Percentiles rank a stretch among this genome's conserved stretches.
These are phyloP conservation scores for Pseudogymnoascus sp. DNA, from an alignment of 2,329 filamentous ascomycete genomes.

Conservation along the genomic window DNA sequence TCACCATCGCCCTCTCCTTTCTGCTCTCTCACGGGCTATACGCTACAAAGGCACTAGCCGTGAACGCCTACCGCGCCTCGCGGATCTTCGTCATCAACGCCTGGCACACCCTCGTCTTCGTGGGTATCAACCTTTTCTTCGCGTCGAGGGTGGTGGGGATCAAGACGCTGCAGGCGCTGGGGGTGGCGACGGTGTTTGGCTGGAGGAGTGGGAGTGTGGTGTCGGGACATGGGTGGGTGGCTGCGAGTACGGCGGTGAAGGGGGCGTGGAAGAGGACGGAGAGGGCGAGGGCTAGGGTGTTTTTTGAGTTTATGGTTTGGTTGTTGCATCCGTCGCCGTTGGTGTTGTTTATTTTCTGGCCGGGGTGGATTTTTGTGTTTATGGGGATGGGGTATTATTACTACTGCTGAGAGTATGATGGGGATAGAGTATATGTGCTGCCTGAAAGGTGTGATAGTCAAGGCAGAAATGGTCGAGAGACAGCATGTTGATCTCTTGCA, in stretches of 20 bases:
- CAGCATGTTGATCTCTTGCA: neutral
- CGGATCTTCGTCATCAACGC: neutral
- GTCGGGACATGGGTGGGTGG: neutral
- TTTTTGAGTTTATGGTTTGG: conserved; percentile 16
- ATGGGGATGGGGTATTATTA: conserved; percentile 3
- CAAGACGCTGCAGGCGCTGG: neutral
- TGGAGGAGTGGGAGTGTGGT: neutral
- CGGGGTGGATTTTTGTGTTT: conserved; percentile 14
- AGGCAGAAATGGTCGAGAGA: neutral
- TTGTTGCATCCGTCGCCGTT: conserved; percentile 14
- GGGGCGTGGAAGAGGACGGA: conserved; percentile 10
- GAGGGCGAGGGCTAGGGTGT: conserved; percentile 9
- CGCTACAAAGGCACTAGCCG: neutral
- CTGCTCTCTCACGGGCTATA: neutral
- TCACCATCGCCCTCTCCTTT: neutral
- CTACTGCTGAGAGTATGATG: neutral
- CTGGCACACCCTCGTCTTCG: neutral
- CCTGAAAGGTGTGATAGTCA: neutral
- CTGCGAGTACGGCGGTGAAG: neutral
- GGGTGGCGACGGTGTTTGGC: neutral
- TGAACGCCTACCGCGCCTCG: neutral
- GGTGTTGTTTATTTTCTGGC: conserved; percentile 14
- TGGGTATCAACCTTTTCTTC: neutral
- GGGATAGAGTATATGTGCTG: neutral
- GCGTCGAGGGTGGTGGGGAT: neutral